These are phyloP conservation scores for Brasenia schreberi DNA, from an alignment of 164 flowering plant genomes.

Conservation along the genomic window DNA sequence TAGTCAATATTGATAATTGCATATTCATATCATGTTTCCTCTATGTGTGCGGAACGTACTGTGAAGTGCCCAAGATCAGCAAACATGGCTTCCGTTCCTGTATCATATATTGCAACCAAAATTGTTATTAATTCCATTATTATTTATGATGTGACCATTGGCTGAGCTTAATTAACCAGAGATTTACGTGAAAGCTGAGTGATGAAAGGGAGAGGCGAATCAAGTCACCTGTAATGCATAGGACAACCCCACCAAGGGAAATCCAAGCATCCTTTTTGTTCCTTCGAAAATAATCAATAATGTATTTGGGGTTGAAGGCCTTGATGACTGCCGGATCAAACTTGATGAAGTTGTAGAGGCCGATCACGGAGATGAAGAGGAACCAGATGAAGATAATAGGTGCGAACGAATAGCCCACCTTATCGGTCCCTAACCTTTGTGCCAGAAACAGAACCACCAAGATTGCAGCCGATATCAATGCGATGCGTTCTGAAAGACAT, in stretches of 20 bases:
- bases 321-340: slow-evolving; percentile 13
- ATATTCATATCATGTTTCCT: no score
- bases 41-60: no score
- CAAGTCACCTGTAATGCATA: slow-evolving; percentile 10
- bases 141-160: no score
- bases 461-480: slow-evolving; percentile 12
- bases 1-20: no score
- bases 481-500: background rate
- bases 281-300: slow-evolving; percentile 9
- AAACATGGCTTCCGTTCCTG: slow-evolving; percentile 68
- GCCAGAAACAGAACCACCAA: slow-evolving; percentile 7
- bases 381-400: slow-evolving; percentile 18
- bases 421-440: slow-evolving; percentile 17
- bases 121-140: no score
- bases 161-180: no score
- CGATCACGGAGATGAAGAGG: slow-evolving; percentile 9
- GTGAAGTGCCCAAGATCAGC: slow-evolving; percentile 74
- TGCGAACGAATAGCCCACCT: slow-evolving; percentile 15
- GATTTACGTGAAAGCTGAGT: no score
- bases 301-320: slow-evolving; percentile 15
- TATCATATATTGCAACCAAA: no score
- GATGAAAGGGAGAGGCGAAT: background rate
- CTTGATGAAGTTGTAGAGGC: slow-evolving; percentile 12
- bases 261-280: slow-evolving; percentile 12
- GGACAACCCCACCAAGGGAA: slow-evolving; percentile 17